Base-by-base conservation (phyloP, 305 asterid species). In the Galium porrigens region DNA sequence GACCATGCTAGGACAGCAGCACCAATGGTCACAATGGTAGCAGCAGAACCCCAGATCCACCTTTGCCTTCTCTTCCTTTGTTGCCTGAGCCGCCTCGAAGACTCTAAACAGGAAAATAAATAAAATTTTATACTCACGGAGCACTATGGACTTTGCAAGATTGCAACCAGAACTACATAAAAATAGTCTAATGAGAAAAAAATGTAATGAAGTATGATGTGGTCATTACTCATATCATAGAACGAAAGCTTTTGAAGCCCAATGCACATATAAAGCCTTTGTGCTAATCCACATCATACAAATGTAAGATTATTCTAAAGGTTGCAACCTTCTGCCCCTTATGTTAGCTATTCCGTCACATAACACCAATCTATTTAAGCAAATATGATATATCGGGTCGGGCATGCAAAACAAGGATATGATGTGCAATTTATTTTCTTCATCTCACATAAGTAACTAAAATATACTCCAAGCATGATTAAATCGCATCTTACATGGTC, bases 21-120 rank as follows among this genome's bases (percentile, higher is more conserved):
- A 52, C 99, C 95, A 14, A 85, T 34, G 52, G 89, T 71, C 22
- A 81, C 34, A 27, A 79, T 81, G 56, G 95, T 76, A 52, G 94
- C 90, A 70, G 85, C 49, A 0, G 95, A 92, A 42, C 89, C 91
- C 88, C 86, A 84, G 29, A 85, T 73, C 95, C 90, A 89, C 64
- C 68, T 82, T 66, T 76, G 85, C 73, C 79, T 78, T 75, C 81
- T 83, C 77, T 84, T 85, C 83, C 85, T 83, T 69, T 59, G 76
- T 67, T 85, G 91, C 82, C 97, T 79, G 6, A 80, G 80, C 39
- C 83, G 82, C 74, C 99, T 82, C 4, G 91, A 79, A 48, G 77
- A 66, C 73, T 89, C 99, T 92, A 56, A 69, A 72, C 49, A 55
- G 53, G 42, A 53, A 67, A 53, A 69, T 49, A 39, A 56, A 32